Percentiles rank a stretch among this genome's conserved stretches.
Evolutionary conservation across 805 yeast species (phyloP).

Genomic region (Brettanomyces naardenensis): DNA sequence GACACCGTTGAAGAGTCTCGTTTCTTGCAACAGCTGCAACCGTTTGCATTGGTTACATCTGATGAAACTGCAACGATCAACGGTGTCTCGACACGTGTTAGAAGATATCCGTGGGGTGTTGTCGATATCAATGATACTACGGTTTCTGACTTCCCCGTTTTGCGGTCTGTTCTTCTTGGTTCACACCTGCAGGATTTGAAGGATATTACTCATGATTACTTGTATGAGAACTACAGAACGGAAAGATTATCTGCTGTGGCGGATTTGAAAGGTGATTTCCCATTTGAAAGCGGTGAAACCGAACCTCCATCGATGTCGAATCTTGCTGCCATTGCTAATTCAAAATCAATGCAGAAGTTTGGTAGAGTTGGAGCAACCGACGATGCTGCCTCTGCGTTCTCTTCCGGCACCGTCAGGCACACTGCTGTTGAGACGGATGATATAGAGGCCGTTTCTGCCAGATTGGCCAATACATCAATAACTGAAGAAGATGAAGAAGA

Average conservation of each 20-base stretch:
- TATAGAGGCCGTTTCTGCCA: too few relatives aligned
- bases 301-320: conserved; percentile 53
- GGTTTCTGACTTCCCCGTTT: conserved; percentile 44
- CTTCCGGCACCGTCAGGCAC: conserved; percentile 1
- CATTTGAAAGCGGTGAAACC: conserved; percentile 5
- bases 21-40: conserved; percentile 55
- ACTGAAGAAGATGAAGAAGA: background rate
- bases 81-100: conserved; percentile 46
- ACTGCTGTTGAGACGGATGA: background rate
- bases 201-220: conserved; percentile 57
- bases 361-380: conserved; percentile 1
- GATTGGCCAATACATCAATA: conserved; percentile 3
- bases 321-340: conserved; percentile 43
- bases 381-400: background rate
- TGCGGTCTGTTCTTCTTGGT: conserved; percentile 49
- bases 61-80: conserved; percentile 46
- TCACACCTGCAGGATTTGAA: conserved; percentile 57
- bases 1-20: conserved; percentile 66
- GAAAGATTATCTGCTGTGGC: conserved; percentile 51
- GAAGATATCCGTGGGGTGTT: conserved; percentile 74
- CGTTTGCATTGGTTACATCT: conserved; percentile 65
- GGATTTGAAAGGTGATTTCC: conserved; percentile 28
- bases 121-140: conserved; percentile 47
- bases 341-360: conserved; percentile 22
- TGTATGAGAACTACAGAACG: conserved; percentile 59